Conservation (phyloP, 2,329 filamentous ascomycete species). For the Arachnopeziza araneosa region DNA sequence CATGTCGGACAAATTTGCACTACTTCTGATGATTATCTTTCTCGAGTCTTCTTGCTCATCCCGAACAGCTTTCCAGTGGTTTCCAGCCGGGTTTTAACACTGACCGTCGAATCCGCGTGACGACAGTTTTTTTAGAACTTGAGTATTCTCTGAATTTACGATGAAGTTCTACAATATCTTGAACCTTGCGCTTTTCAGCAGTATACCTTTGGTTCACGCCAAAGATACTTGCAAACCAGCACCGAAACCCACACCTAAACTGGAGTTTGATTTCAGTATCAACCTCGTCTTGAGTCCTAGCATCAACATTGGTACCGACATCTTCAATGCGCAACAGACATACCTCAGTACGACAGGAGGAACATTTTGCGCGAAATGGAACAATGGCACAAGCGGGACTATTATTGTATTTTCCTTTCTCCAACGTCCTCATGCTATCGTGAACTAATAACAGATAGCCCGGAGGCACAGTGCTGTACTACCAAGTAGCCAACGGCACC, state of each 20-base stretch:
- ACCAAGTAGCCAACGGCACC: constrained; percentile 1
- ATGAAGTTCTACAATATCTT: neutral
- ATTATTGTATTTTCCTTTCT: neutral
- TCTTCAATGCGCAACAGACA: neutral
- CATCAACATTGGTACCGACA: neutral
- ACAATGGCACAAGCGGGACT: neutral
- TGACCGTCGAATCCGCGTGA: too few relatives aligned
- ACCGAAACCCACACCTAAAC: neutral
- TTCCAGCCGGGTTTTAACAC: too few relatives aligned
- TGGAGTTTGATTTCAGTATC: neutral
- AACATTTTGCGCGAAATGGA: constrained; percentile 5
- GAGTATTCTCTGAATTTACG: too few relatives aligned
- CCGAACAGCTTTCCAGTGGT: too few relatives aligned
- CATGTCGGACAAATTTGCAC: too few relatives aligned
- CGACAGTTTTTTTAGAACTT: too few relatives aligned
- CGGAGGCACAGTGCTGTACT: neutral
- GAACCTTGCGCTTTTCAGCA: neutral
- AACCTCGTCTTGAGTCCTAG: neutral
- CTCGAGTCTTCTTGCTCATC: too few relatives aligned
- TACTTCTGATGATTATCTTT: too few relatives aligned
- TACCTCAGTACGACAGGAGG: neutral
- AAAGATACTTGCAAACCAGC: neutral
- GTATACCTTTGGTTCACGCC: neutral
- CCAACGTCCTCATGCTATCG: neutral
- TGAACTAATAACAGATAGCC: neutral